Percentiles rank a stretch among this genome's conserved stretches.
Conservation (phyloP, 2,329 filamentous ascomycete species). For the Escovopsis sp. region DNA sequence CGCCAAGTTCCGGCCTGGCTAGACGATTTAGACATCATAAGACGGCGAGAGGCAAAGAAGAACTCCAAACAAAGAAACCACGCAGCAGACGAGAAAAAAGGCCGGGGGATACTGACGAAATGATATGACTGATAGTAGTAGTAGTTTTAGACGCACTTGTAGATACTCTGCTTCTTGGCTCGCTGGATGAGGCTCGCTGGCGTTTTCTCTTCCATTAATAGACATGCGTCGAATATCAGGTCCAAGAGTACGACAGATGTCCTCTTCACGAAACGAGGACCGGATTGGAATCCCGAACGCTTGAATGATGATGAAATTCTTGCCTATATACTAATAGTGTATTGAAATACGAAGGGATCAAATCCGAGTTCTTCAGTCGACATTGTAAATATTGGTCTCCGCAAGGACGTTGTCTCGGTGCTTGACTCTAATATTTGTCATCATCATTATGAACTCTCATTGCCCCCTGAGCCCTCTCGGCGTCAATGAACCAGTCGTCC, state of each 20-base stretch:
- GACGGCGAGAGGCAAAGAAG: neutral
- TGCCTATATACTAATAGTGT: too few relatives aligned
- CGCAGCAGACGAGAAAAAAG: too few relatives aligned
- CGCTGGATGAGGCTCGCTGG: neutral
- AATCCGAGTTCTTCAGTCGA: slow-evolving; percentile 6
- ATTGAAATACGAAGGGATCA: too few relatives aligned
- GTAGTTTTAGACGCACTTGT: too few relatives aligned
- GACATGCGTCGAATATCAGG: neutral
- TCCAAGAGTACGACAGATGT: neutral
- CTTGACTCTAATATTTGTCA: slow-evolving; percentile 93
- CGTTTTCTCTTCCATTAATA: neutral
- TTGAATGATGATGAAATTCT: too few relatives aligned
- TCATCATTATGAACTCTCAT: slow-evolving; percentile 68
- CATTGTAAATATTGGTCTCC: slow-evolving; percentile 13
- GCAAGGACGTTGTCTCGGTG: slow-evolving; percentile 49
- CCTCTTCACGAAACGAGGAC: too few relatives aligned
- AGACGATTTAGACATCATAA: neutral
- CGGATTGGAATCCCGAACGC: too few relatives aligned
- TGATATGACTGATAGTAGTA: too few relatives aligned
- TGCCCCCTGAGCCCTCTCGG: slow-evolving; percentile 18
- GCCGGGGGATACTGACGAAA: too few relatives aligned
- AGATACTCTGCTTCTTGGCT: neutral
- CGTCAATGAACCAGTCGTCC: neutral
- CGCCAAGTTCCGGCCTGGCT: slow-evolving; percentile 32
- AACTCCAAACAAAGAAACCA: neutral